A percentile compares a stretch with the other conserved stretches of the same genome.
phyloP scores from a whole-genome alignment of 2,329 filamentous ascomycete genomes.

The Teratosphaeria pseudoeucalypti region DNA sequence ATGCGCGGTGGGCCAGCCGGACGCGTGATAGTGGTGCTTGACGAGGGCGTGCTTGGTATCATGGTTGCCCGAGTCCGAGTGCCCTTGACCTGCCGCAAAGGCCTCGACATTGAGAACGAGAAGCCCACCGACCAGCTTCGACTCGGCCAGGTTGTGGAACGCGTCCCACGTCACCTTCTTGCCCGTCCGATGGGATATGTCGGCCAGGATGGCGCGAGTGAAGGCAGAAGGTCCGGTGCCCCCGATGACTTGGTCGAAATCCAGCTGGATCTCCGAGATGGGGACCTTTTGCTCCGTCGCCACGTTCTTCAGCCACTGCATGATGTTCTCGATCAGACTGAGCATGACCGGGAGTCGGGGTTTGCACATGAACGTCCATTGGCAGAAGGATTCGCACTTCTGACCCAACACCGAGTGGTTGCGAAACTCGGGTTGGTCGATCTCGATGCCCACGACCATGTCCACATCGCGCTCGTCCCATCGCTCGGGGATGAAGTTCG shows the following conservation, averaged over 20 bases:
- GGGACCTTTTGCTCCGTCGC: constrained; percentile 48
- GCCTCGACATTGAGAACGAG: constrained; percentile 61
- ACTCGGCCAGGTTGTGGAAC: constrained; percentile 58
- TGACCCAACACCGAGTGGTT: constrained; percentile 55
- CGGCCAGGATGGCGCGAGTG: constrained; percentile 52
- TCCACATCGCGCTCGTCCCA: constrained; percentile 56
- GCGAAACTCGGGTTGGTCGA: constrained; percentile 56
- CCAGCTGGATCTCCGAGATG: constrained; percentile 52
- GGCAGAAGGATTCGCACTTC: constrained; percentile 62
- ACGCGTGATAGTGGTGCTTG: constrained; percentile 66
- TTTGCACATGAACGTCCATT: constrained; percentile 66
- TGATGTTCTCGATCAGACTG: constrained; percentile 56
- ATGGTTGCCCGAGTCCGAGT: constrained; percentile 63
- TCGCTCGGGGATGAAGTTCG: constrained; percentile 52
- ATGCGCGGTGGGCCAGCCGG: constrained; percentile 58
- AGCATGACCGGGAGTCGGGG: constrained; percentile 59
- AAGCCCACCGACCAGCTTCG: constrained; percentile 53
- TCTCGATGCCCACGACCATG: constrained; percentile 60
- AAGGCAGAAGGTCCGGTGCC: constrained; percentile 65
- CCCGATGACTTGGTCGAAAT: constrained; percentile 63
- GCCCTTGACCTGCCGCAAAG: constrained; percentile 62
- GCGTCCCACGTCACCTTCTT: constrained; percentile 48
- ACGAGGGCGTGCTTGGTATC: constrained; percentile 55
- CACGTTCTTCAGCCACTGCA: constrained; percentile 53
- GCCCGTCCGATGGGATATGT: constrained; percentile 47